A percentile compares a stretch with the other conserved stretches of the same genome.
Evolutionary conservation across 2,329 filamentous ascomycete species (phyloP).

Genomic region (Nigrograna mackinnonii): DNA sequence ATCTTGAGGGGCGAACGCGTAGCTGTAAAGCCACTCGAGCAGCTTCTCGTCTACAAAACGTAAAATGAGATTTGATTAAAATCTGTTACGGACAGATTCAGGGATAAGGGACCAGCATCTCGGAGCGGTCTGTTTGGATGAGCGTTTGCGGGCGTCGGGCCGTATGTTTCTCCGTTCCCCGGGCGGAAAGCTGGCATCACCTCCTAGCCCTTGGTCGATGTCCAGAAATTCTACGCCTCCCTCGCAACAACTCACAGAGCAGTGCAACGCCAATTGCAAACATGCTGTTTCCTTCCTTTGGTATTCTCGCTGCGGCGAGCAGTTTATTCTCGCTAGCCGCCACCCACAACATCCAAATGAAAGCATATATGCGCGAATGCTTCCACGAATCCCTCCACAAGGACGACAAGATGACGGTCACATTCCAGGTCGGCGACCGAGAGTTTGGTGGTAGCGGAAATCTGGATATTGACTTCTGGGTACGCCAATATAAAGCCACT

Average conservation of each 20-base stretch:
- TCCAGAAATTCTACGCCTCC: conserved; percentile 8
- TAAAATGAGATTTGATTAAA: no score
- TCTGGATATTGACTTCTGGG: conserved; percentile 97
- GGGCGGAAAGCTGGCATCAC: conserved; percentile 14
- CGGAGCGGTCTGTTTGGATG: not conserved
- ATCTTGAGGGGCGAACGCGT: no score
- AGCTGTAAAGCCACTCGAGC: no score
- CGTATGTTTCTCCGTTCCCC: conserved; percentile 17
- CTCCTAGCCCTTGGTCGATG: conserved; percentile 5
- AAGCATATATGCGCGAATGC: conserved; percentile 92
- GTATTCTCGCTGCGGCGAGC: conserved; percentile 50
- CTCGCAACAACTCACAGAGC: conserved; percentile 6
- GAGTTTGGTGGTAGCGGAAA: conserved; percentile 96
- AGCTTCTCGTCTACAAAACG: no score
- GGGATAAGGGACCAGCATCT: no score
- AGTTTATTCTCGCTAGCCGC: conserved; percentile 65
- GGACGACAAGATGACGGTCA: conserved; percentile 98
- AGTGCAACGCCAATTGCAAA: conserved; percentile 15
- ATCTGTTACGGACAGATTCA: no score
- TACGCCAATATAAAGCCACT: conserved; percentile 56
- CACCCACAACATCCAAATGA: conserved; percentile 95
- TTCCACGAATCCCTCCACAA: conserved; percentile 92
- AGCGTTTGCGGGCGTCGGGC: conserved; percentile 9
- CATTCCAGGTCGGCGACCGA: conserved; percentile 95
- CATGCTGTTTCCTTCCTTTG: conserved; percentile 41